These are phyloP conservation scores for Curvularia sp. DNA, from an alignment of 2,329 filamentous ascomycete genomes.

Conservation along the genomic window DNA sequence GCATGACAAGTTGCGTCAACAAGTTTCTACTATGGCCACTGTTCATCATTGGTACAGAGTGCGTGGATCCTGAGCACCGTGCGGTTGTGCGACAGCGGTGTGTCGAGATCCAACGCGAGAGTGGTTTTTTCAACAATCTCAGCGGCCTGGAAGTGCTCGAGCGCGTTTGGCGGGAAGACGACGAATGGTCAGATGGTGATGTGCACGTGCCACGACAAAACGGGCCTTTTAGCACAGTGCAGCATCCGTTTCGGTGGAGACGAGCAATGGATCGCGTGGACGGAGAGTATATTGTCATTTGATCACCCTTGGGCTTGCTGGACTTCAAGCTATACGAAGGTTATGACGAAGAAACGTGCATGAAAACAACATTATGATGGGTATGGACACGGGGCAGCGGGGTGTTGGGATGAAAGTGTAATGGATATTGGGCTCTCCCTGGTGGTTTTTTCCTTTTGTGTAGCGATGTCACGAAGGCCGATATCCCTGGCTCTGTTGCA, in stretches of 20 bases:
- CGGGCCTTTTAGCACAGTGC: constrained; percentile 35
- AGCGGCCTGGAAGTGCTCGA: constrained; percentile 85
- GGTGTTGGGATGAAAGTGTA: constrained; percentile 7
- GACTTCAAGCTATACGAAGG: constrained; percentile 22
- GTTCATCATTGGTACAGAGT: constrained; percentile 89
- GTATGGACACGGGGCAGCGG: constrained; percentile 7
- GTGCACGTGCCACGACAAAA: constrained; percentile 26
- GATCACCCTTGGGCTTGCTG: constrained; percentile 31
- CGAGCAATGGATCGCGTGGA: constrained; percentile 59
- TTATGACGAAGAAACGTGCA: constrained; percentile 9
- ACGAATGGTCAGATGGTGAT: constrained; percentile 39
- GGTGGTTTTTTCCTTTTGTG: constrained; percentile 8
- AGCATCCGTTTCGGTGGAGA: constrained; percentile 56
- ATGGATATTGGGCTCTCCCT: constrained; percentile 4
- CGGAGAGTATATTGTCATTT: constrained; percentile 61
- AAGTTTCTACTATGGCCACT: constrained; percentile 94
- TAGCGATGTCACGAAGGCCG: constrained; percentile 10
- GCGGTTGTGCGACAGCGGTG: constrained; percentile 80
- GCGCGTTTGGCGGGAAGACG: constrained; percentile 74
- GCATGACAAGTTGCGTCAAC: constrained; percentile 73
- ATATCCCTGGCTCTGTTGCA: not conserved
- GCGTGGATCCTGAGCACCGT: constrained; percentile 80
- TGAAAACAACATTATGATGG: constrained; percentile 18
- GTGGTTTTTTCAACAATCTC: constrained; percentile 92
- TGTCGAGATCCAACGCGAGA: constrained; percentile 83